Percentiles rank a stretch among this genome's conserved stretches.
These are phyloP conservation scores for Plasmodium falciparum DNA, from an alignment of 169 alveolate species.

Conservation along the genomic window DNA sequence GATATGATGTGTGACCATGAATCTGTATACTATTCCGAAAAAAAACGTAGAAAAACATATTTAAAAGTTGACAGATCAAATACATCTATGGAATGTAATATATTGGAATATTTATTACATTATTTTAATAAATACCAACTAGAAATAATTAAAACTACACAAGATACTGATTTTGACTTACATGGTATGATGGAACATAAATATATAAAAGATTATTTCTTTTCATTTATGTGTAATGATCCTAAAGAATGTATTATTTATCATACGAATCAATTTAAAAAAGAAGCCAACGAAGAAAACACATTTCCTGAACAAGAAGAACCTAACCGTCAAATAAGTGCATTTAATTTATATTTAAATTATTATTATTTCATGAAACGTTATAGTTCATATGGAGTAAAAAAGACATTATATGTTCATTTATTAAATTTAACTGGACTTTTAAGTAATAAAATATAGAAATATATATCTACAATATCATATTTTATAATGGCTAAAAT, in stretches of 20 bases:
- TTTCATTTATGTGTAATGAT: conserved; percentile 1
- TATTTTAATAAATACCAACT: conserved; percentile 50
- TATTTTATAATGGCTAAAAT: background rate
- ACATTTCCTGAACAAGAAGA: background rate
- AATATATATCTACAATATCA: too few relatives aligned
- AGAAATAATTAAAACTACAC: conserved; percentile 13
- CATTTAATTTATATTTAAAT: conserved; percentile 30
- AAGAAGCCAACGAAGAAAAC: too few relatives aligned
- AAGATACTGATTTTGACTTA: conserved; percentile 10
- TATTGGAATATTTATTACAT: conserved; percentile 48
- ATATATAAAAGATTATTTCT: conserved; percentile 31
- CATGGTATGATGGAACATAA: conserved; percentile 21
- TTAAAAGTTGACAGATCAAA: conserved; percentile 2
- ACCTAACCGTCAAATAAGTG: background rate
- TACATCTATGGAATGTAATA: conserved; percentile 30
- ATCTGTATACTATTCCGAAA: background rate
- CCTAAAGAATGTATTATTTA: too few relatives aligned
- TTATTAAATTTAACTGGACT: conserved; percentile 38
- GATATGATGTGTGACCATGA: conserved; percentile 41
- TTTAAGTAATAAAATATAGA: conserved; percentile 12
- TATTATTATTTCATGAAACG: conserved; percentile 14
- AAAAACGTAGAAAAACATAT: conserved; percentile 40
- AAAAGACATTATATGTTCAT: conserved; percentile 24
- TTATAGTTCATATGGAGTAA: conserved; percentile 7
- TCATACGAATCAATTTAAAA: too few relatives aligned